A percentile compares a stretch with the other conserved stretches of the same genome.
phyloP scores from a whole-genome alignment of 768 basidiomycete genomes.

The Pisolithus albus region DNA sequence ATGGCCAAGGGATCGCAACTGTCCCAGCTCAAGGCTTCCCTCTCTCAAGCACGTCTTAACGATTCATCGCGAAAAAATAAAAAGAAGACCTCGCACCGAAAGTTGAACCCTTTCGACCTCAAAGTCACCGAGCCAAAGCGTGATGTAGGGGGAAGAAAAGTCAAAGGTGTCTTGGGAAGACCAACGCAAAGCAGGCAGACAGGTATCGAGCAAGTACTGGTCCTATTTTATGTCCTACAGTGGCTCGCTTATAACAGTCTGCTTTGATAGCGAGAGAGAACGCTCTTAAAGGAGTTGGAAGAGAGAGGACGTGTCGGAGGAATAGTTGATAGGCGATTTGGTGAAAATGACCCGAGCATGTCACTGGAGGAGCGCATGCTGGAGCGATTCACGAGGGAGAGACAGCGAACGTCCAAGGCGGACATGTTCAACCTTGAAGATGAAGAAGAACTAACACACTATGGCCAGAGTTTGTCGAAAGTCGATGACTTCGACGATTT shows the following conservation, averaged over 20 bases:
- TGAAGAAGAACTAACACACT: conserved; percentile 87
- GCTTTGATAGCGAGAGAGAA: conserved; percentile 65
- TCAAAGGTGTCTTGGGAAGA: conserved; percentile 75
- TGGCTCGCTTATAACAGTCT: neutral
- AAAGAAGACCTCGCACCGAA: conserved; percentile 67
- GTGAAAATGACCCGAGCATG: conserved; percentile 89
- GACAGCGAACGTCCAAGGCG: conserved; percentile 72
- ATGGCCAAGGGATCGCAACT: conserved; percentile 89
- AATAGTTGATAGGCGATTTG: conserved; percentile 90
- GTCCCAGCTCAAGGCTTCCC: conserved; percentile 80
- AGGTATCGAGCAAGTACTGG: conserved; percentile 77
- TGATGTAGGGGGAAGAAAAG: conserved; percentile 81
- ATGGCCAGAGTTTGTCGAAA: conserved; percentile 81
- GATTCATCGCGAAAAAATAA: conserved; percentile 46
- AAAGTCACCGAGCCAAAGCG: conserved; percentile 90
- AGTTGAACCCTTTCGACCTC: conserved; percentile 90
- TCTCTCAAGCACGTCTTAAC: conserved; percentile 73
- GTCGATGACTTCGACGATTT: conserved; percentile 78
- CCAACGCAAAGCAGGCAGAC: conserved; percentile 88
- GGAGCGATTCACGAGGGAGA: conserved; percentile 89
- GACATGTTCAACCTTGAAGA: conserved; percentile 85
- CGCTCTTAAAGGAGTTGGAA: conserved; percentile 81
- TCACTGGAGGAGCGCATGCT: conserved; percentile 96
- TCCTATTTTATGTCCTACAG: conserved; percentile 5
- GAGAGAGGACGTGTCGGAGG: conserved; percentile 79